Evolutionary conservation across 805 yeast species (phyloP).

Genomic region (Ogataea chonburiensis): DNA sequence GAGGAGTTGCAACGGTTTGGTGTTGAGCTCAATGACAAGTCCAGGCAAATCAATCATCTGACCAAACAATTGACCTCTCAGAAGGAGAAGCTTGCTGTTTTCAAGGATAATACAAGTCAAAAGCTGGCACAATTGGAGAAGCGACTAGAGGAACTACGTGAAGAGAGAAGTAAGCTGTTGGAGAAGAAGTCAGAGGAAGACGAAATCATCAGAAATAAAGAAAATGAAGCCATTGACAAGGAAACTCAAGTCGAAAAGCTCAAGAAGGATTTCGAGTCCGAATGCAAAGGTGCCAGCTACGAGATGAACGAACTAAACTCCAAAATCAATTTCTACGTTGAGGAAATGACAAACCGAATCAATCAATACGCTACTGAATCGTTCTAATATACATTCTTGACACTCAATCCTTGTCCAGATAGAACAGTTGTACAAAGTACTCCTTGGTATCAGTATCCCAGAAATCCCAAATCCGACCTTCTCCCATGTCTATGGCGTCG

Average conservation of each 20-base stretch:
- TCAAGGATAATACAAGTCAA: conserved; percentile 33
- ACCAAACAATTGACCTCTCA: conserved; percentile 40
- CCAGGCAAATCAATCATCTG: conserved; percentile 33
- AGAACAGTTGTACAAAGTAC: conserved; percentile 71
- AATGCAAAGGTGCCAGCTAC: conserved; percentile 49
- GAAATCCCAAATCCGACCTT: conserved; percentile 57
- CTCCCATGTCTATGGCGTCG: conserved; percentile 43
- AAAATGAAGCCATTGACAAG: conserved; percentile 25
- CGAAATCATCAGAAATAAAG: conserved; percentile 36
- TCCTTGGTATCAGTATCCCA: conserved; percentile 72
- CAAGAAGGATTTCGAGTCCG: conserved; percentile 47
- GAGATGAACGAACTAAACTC: conserved; percentile 56
- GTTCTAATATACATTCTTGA: conserved; percentile 4
- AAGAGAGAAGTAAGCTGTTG: conserved; percentile 47
- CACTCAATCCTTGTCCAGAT: conserved; percentile 23
- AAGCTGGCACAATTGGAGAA: conserved; percentile 43
- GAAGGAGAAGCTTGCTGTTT: conserved; percentile 16
- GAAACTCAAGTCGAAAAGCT: conserved; percentile 35
- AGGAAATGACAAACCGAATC: conserved; percentile 44
- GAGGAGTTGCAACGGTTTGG: conserved; percentile 20
- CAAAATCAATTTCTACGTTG: conserved; percentile 52
- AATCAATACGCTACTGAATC: conserved; percentile 9
- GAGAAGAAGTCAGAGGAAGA: conserved; percentile 48
- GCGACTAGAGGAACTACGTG: conserved; percentile 43
- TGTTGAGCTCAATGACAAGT: conserved; percentile 22